These are phyloP conservation scores for Penicillium cosmopolitanum DNA, from an alignment of 495 filamentous ascomycete genomes.

Conservation along the genomic window DNA sequence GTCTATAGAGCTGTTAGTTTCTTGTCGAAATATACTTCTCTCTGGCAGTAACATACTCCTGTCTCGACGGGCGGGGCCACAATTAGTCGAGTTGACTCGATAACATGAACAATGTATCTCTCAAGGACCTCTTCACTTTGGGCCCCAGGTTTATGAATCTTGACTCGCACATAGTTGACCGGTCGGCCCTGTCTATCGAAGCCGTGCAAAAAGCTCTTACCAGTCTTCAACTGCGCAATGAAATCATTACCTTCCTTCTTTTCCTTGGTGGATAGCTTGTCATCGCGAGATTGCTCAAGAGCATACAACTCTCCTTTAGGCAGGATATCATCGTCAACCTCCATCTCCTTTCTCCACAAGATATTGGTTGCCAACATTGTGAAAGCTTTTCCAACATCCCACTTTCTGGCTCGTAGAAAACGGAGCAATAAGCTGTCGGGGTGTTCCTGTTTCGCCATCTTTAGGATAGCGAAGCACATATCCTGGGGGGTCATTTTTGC, in stretches of 20 bases:
- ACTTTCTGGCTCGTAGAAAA: constrained; percentile 85
- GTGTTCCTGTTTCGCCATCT: constrained; percentile 47
- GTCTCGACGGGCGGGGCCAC: constrained; percentile 76
- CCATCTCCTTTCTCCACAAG: constrained; percentile 79
- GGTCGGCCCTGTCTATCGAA: constrained; percentile 76
- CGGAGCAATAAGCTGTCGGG: constrained; percentile 84
- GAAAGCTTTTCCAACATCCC: constrained; percentile 87
- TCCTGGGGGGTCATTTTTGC: constrained; percentile 28
- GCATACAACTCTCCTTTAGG: constrained; percentile 68
- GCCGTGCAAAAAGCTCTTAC: constrained; percentile 88
- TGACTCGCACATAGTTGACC: constrained; percentile 76
- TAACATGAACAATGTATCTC: constrained; percentile 81
- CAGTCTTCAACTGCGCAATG: constrained; percentile 74
- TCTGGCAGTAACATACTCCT: constrained; percentile 60
- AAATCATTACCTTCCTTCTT: constrained; percentile 75
- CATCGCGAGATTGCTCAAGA: constrained; percentile 53
- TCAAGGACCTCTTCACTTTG: constrained; percentile 79
- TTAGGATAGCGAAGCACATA: constrained; percentile 30
- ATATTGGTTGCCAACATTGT: constrained; percentile 86
- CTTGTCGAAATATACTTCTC: background rate
- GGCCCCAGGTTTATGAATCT: constrained; percentile 76
- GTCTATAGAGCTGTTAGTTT: constrained; percentile 44
- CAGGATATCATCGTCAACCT: constrained; percentile 81
- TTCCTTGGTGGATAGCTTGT: constrained; percentile 47
- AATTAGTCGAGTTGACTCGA: constrained; percentile 80